These are phyloP conservation scores for Sporopachydermia lactativora DNA, from an alignment of 805 yeast genomes.

Conservation along the genomic window DNA sequence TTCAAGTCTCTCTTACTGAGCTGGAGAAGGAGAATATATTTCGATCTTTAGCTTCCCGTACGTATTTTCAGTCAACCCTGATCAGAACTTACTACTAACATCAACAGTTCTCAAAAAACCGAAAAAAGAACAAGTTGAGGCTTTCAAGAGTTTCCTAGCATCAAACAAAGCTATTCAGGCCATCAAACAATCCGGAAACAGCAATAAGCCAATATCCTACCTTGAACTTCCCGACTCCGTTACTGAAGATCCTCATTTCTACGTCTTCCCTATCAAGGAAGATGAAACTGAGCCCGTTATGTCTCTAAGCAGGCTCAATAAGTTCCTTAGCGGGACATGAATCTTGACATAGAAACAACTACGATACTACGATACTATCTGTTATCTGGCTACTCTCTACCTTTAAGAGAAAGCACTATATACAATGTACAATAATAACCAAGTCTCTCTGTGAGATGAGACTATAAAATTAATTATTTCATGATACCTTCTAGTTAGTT, in stretches of 20 bases:
- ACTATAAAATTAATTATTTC: too few relatives aligned
- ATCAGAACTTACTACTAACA: too few relatives aligned
- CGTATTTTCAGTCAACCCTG: neutral
- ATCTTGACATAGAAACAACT: too few relatives aligned
- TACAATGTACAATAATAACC: too few relatives aligned
- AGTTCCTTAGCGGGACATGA: too few relatives aligned
- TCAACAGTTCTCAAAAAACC: neutral
- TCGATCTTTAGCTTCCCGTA: neutral
- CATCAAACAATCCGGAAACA: neutral
- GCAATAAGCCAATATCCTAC: too few relatives aligned
- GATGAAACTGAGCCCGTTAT: neutral
- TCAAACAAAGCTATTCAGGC: neutral
- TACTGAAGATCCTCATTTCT: neutral
- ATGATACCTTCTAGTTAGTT: too few relatives aligned
- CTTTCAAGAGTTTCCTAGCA: neutral
- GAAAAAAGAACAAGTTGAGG: neutral
- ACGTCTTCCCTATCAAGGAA: conserved; percentile 1
- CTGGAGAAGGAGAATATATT: neutral
- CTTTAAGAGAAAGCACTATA: too few relatives aligned
- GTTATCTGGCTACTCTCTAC: too few relatives aligned
- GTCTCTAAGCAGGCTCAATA: neutral
- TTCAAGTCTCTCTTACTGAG: neutral
- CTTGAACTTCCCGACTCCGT: neutral
- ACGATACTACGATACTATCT: too few relatives aligned
- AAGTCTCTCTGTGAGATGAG: too few relatives aligned